These are phyloP conservation scores for Hymenoscyphus linearis DNA, from an alignment of 2,329 filamentous ascomycete species.

Conservation along the genomic window DNA sequence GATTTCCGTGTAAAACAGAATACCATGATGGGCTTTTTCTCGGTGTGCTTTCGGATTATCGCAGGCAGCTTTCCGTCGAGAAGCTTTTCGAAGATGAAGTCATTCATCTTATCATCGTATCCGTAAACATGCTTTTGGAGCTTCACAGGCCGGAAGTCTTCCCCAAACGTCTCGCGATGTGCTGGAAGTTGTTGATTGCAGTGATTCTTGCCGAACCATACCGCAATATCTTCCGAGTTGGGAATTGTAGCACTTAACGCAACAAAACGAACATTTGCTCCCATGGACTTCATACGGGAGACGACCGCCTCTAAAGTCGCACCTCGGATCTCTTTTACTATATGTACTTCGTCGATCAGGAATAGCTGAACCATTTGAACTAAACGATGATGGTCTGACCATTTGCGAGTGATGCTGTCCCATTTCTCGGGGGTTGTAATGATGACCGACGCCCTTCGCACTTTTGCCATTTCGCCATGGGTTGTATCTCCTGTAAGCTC, in stretches of 20 bases:
- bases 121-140: conserved; percentile 73
- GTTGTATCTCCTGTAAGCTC: conserved; percentile 82
- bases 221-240: conserved; percentile 73
- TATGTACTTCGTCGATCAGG: conserved; percentile 83
- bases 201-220: conserved; percentile 68
- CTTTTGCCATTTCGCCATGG: conserved; percentile 56
- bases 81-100: conserved; percentile 70
- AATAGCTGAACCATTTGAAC: conserved; percentile 74
- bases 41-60: conserved; percentile 61
- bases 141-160: conserved; percentile 74
- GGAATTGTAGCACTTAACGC: conserved; percentile 80
- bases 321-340: conserved; percentile 72
- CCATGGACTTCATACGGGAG: conserved; percentile 79
- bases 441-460: conserved; percentile 74
- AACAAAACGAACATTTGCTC: conserved; percentile 70
- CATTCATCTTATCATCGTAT: conserved; percentile 57
- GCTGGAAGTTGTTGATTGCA: conserved; percentile 58
- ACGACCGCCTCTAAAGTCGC: conserved; percentile 80
- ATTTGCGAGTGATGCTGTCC: conserved; percentile 84
- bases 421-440: conserved; percentile 87
- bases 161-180: conserved; percentile 63
- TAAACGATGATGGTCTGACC: conserved; percentile 72
- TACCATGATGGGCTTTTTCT: conserved; percentile 72
- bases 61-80: conserved; percentile 61
- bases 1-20: conserved; percentile 77